A percentile compares a stretch with the other conserved stretches of the same genome.
Conservation (phyloP, 2,329 filamentous ascomycete species). For the Pseudogymnoascus sp. region DNA sequence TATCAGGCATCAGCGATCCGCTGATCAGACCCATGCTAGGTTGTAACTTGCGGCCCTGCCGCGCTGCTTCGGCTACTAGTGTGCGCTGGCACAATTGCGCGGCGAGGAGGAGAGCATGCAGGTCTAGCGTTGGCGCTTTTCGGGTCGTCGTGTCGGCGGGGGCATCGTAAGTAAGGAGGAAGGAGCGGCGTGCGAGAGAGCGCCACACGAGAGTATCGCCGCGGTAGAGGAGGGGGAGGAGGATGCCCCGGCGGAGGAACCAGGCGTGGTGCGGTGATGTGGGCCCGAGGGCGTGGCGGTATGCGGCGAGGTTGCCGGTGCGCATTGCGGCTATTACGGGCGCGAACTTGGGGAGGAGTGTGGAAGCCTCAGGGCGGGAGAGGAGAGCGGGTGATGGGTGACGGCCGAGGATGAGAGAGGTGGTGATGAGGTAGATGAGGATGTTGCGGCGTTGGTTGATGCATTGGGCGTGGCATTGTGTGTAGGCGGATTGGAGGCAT, state of each 20-base stretch:
- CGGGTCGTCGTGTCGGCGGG: slow-evolving; percentile 48
- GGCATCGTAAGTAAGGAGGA: slow-evolving; percentile 67
- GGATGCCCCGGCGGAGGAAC: slow-evolving; percentile 66
- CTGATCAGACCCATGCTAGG: slow-evolving; percentile 53
- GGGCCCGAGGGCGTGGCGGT: slow-evolving; percentile 57
- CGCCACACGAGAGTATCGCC: slow-evolving; percentile 80
- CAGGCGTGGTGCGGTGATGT: slow-evolving; percentile 51
- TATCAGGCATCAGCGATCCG: slow-evolving; percentile 51
- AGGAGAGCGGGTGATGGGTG: slow-evolving; percentile 65
- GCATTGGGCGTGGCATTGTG: slow-evolving; percentile 66
- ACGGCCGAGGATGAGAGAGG: slow-evolving; percentile 75
- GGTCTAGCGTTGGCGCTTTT: slow-evolving; percentile 65
- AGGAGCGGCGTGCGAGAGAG: slow-evolving; percentile 67
- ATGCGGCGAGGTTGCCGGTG: slow-evolving; percentile 63
- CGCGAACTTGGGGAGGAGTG: slow-evolving; percentile 56
- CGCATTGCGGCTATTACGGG: slow-evolving; percentile 66
- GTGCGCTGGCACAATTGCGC: slow-evolving; percentile 57
- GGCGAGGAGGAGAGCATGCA: slow-evolving; percentile 57
- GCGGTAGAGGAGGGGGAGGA: slow-evolving; percentile 66
- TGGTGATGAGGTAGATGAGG: slow-evolving; percentile 72
- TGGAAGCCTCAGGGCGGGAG: slow-evolving; percentile 58
- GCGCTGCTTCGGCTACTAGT: slow-evolving; percentile 33
- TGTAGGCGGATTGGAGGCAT: slow-evolving; percentile 71
- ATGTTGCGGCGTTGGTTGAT: slow-evolving; percentile 69
- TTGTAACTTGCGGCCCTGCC: slow-evolving; percentile 38